Evolutionary conservation across 305 asterid species (phyloP), one percentile per base, ranked within the genome.

Genomic region (Stenogyne calaminthoides): DNA sequence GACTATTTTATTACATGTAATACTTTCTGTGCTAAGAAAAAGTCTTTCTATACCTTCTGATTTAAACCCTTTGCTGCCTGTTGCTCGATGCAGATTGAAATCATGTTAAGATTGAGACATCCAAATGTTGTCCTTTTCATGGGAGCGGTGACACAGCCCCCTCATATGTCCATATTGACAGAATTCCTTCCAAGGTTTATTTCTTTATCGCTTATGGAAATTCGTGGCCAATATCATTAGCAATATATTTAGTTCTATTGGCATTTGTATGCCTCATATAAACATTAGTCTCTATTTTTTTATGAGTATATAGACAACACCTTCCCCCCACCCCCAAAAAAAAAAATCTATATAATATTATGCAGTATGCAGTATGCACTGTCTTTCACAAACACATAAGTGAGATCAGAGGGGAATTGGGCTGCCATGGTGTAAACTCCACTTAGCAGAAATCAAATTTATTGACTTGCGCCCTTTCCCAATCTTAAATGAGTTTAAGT

Each of bases 61-160:
- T 19, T 55, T 6, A 70, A 52, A 81, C n/a, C 40, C 71, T 46
- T 51, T 59, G 52, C 32, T 75, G 9, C 58, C 16, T 67, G 40
- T 70, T 76, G 32, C 49, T 52, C 71, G 74, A 55, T 86, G 79
- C 81, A 92, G 98, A 75, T 92, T 70, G 97, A 92, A 80, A 89
- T 92, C 76, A 92, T 92, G 98, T 81, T 89, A 80, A 84, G 98
- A 80, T 67, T 93, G 90, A 91, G 97, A 73, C 98, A 93, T 84
- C 98, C 98, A 6, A 93, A 93, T 84, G 92, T 93, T 64, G 98
- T 93, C 56, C 92, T 93, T 73, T 90, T 91, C 85, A 94, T 92
- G 99, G 99, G 99, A 78, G 99, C 99, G 1, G 98, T 94, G 69
- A 84, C 92, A 46, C 90, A 83, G n/a, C 97, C 99, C 69, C 99